Percentiles rank a stretch among this genome's conserved stretches.
Conservation (phyloP, 139 green algal species). For the Marvania coccoides region DNA sequence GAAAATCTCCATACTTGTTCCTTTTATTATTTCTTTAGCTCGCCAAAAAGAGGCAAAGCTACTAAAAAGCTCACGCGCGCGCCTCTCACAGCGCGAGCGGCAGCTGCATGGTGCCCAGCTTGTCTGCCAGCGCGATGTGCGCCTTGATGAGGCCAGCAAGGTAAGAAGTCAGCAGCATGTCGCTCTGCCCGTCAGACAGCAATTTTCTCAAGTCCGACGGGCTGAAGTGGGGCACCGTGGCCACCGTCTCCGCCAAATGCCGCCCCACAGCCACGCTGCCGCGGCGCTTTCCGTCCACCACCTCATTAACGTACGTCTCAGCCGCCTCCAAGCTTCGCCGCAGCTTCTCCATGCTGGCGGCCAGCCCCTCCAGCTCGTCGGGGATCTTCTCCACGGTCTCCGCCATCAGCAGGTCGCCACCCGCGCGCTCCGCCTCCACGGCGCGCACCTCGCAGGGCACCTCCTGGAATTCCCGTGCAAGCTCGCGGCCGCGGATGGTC, state of each 20-base stretch:
- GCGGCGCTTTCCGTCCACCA: constrained; percentile 53
- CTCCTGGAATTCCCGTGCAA: constrained; percentile 87
- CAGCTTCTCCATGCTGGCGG: constrained; percentile 49
- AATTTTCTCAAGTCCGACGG: constrained; percentile 70
- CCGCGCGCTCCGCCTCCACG: constrained; percentile 64
- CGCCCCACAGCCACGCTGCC: constrained; percentile 68
- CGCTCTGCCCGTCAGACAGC: constrained; percentile 77
- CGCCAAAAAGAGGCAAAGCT: no score
- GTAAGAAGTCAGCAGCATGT: constrained; percentile 80
- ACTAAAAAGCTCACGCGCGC: no score
- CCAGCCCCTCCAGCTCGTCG: constrained; percentile 67
- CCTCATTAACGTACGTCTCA: constrained; percentile 71
- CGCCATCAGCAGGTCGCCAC: constrained; percentile 7
- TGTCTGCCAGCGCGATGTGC: constrained; percentile 85
- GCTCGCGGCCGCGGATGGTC: constrained; percentile 21
- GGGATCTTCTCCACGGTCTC: constrained; percentile 18
- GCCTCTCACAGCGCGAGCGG: constrained; percentile 78
- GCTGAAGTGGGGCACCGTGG: constrained; percentile 66
- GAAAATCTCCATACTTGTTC: no score
- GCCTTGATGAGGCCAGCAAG: constrained; percentile 77
- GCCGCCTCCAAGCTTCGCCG: constrained; percentile 47
- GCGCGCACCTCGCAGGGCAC: constrained; percentile 68
- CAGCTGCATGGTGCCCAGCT: constrained; percentile 73
- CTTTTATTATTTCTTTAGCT: no score
- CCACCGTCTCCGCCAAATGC: constrained; percentile 81